phyloP scores from a whole-genome alignment of 2,329 filamentous ascomycete species.

The Colletotrichum simmondsii region DNA sequence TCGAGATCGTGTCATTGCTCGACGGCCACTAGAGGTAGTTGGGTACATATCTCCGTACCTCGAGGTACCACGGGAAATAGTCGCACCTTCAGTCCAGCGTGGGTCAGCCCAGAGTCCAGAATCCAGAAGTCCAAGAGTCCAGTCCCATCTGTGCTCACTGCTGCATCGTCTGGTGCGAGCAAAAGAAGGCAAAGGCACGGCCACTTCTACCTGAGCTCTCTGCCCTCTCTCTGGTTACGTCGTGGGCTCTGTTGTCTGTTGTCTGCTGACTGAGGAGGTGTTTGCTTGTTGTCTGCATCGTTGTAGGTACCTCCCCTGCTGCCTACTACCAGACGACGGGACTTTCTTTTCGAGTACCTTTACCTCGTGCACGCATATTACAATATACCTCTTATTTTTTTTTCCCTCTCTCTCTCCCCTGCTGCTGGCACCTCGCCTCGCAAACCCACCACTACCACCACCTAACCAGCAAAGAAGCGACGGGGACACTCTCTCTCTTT shows the following conservation, averaged over 20 bases:
- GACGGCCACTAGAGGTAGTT: slow-evolving; percentile 20
- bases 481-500: neutral
- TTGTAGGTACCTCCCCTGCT: neutral
- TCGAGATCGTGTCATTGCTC: neutral
- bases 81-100: neutral
- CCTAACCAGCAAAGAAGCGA: neutral
- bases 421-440: neutral
- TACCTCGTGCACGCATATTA: neutral
- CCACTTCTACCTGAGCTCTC: slow-evolving; percentile 1
- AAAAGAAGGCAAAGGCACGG: neutral
- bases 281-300: too few species aligned
- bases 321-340: neutral
- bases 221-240: neutral
- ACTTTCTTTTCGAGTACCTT: neutral
- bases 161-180: neutral
- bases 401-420: neutral
- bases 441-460: neutral
- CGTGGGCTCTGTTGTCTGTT: neutral
- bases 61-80: neutral
- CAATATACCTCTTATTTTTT: neutral
- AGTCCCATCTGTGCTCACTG: slow-evolving; percentile 5
- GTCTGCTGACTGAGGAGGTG: too few species aligned
- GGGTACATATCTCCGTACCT: neutral
- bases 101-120: neutral
- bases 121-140: neutral